Evolutionary conservation across 108 stramenopile species (phyloP), one percentile per base, ranked within the genome.

Genomic region (Fragilaria crotonensis): DNA sequence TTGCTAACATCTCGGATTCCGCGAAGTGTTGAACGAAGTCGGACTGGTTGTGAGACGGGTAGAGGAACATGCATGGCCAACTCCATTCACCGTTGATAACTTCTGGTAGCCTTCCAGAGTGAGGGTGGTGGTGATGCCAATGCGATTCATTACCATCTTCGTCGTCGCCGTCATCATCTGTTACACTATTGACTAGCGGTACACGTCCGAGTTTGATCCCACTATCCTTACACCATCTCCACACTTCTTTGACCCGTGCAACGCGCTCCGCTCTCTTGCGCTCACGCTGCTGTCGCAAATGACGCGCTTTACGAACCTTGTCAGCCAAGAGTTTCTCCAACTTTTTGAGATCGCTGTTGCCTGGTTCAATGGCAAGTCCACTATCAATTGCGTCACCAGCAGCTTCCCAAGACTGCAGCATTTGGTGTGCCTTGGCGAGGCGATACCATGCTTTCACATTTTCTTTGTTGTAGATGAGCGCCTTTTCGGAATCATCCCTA

Each of bases 361-460:
- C 54, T 20, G 62, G 52, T 52, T 82, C 83, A 21, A 84, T 45
- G 23, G 57, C 68, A 26, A 94, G 62, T 20, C 93, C 93, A 30
- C 58, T 62, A 47, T 94, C 93, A 59, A 86, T 82, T 21, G 89
- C 89, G 48, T 86, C 77, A 4, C 85, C 87, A 25, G 85, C 85
- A 52, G 78, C 86, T 70, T 90, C 89, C 83, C 85, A 94, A 25
- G 78, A 62, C 61, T 83, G 66, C 4, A 89, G 63, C 78, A 78
- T 82, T 61, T 90, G 83, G 32, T 90, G 44, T 4, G 93, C 83
- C 64, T 87, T 89, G 5, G 93, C 88, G 18, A 90, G 69, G n/a
- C 93, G 81, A 60, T 77, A 94, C 78, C 82, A 84, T 49, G 85
- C 84, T 70, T 94, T 94, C 72, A 89, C 70, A 63, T 94, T 94